Evolutionary conservation across 2,329 filamentous ascomycete genomes (phyloP).

Genomic region (Ophioceras dolichostomum): DNA sequence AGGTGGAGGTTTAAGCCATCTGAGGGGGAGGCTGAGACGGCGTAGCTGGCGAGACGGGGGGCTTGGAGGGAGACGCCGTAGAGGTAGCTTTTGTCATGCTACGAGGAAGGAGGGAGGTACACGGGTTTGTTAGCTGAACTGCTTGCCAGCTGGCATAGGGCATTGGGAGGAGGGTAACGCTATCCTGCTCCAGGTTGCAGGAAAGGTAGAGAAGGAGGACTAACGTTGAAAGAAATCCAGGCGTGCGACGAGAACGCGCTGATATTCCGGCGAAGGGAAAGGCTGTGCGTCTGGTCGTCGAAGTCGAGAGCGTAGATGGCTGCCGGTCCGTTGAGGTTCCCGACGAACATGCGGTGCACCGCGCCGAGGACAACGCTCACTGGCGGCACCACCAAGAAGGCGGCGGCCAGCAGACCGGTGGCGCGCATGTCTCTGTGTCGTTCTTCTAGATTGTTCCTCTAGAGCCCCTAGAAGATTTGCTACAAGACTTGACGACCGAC

Average conservation of each 20-base stretch:
- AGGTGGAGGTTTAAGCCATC: conserved; percentile 5
- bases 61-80: conserved; percentile 7
- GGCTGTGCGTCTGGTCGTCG: conserved; percentile 46
- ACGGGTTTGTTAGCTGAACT: neutral
- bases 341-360: conserved; percentile 52
- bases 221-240: conserved; percentile 11
- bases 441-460: too few relatives aligned
- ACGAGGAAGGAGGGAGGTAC: too few relatives aligned
- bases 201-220: too few relatives aligned
- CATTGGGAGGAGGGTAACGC: too few relatives aligned
- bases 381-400: too few relatives aligned
- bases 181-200: too few relatives aligned
- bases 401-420: too few relatives aligned
- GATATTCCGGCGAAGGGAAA: conserved; percentile 42
- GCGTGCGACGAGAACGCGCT: conserved; percentile 6
- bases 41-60: conserved; percentile 6
- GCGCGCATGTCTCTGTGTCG: too few relatives aligned
- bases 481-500: too few relatives aligned
- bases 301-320: conserved; percentile 55
- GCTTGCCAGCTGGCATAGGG: too few relatives aligned
- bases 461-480: too few relatives aligned
- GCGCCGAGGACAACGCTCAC: conserved; percentile 1
- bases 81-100: conserved; percentile 9
- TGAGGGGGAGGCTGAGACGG: conserved; percentile 3
- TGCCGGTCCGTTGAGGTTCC: conserved; percentile 52